Evolutionary conservation across 352 stramenopile genomes (phyloP), one percentile per base, ranked within the genome.

Genomic region (Phytophthora brassicae): DNA sequence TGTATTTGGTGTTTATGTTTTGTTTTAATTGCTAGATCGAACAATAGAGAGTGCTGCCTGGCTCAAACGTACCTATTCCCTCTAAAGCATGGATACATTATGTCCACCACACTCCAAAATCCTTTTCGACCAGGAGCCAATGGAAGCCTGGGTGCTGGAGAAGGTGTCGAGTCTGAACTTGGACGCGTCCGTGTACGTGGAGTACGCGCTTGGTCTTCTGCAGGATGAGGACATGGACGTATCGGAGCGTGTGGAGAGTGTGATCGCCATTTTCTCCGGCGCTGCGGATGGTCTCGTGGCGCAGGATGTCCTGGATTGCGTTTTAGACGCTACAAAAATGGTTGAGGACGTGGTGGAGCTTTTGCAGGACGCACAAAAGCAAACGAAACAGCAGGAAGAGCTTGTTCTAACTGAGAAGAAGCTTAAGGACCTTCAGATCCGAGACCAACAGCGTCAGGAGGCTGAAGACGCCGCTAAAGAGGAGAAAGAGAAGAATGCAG

Each of bases 141-240:
- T 92, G 83, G 77, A 89, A 47, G 77, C 52, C 8, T 92, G 76
- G 74, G 75, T 92, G 50, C 71, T 53, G 7, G 59, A 35, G 49
- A 90, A 89, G 64, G 83, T 90, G 38, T 63, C 72, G 58, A 47
- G 54, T 16, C 74, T 92, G 35, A 66, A 60, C 31, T 71, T 90
- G 23, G 79, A 92, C 54, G 75, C 67, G 9, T 84, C 90, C 54
- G 85, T 92, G 38, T 94, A 94, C 68, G 83, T 88, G 17, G 85
- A 90, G 36, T 94, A 94, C 38, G 82, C 74, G 11, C 61, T 69
- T 26, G 72, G 85, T 31, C 82, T 92, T 48, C 57, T 94, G 7
- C 70, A 82, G 56, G 82, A 94, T 61, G 77, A 89, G 19, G 82
- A 94, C 56, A 78, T 79, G 68, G 69, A 82, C 24, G 46, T 94